Evolutionary conservation across 2,329 filamentous ascomycete genomes (phyloP).

Genomic region (Elsinoe perseae): DNA sequence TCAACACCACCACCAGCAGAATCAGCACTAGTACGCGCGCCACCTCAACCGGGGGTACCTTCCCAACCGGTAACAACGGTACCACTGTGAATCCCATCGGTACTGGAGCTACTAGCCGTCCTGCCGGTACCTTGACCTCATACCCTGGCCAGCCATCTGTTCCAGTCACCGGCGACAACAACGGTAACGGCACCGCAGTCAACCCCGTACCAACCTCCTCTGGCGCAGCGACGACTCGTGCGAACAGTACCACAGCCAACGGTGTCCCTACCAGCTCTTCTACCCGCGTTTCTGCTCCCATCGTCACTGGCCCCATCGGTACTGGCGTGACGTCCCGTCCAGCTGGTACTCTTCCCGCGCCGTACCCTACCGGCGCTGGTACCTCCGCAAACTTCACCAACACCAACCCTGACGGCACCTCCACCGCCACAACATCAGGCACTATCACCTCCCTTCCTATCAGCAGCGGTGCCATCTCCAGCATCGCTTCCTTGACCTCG

Average conservation of each 20-base stretch:
- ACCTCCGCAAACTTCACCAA: slow-evolving; percentile 7
- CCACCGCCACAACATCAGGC: background rate
- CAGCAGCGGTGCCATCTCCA: slow-evolving; percentile 2
- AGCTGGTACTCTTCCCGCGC: background rate
- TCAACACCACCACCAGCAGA: background rate
- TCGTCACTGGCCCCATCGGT: background rate
- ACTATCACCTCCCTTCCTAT: background rate
- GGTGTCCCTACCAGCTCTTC: slow-evolving; percentile 14
- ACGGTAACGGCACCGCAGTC: background rate
- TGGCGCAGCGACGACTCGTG: background rate
- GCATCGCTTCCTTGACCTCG: slow-evolving; percentile 10
- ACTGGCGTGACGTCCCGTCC: slow-evolving; percentile 12
- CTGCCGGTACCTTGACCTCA: background rate
- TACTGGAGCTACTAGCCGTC: background rate
- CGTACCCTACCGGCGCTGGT: background rate
- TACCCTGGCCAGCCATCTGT: slow-evolving; percentile 3
- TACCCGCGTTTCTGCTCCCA: background rate
- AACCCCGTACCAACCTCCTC: slow-evolving; percentile 14
- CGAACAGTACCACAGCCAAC: slow-evolving; percentile 7
- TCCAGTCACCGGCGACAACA: slow-evolving; percentile 1
- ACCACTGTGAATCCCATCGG: slow-evolving; percentile 13
- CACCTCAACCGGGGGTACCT: background rate
- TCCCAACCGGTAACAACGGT: slow-evolving; percentile 3
- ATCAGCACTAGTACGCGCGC: background rate
- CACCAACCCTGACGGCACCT: slow-evolving; percentile 13